phyloP scores from a whole-genome alignment of 345 rosid species.

The Arabis alpina region DNA sequence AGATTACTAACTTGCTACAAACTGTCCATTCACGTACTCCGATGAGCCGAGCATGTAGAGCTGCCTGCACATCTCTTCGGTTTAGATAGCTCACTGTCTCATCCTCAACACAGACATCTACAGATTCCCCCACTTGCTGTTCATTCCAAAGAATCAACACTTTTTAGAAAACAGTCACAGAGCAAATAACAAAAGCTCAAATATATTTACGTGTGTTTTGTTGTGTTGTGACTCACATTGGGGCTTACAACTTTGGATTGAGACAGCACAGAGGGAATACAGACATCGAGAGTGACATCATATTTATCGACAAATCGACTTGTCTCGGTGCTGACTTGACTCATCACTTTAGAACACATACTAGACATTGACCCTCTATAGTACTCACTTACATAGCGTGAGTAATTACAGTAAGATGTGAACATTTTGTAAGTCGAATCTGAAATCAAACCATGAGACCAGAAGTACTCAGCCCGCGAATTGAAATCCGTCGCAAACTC shows the following conservation, averaged over 20 bases:
- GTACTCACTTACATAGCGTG: constrained; percentile 86
- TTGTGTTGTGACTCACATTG: constrained; percentile 50
- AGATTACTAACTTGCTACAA: constrained; percentile 82
- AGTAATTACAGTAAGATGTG: constrained; percentile 85
- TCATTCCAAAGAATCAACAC: constrained; percentile 19
- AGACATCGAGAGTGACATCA: constrained; percentile 95
- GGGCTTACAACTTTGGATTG: constrained; percentile 78
- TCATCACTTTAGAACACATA: constrained; percentile 79
- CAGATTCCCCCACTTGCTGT: constrained; percentile 75
- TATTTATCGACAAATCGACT: constrained; percentile 92
- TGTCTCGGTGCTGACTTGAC: constrained; percentile 79
- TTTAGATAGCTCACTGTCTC: constrained; percentile 88
- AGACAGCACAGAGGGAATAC: constrained; percentile 77
- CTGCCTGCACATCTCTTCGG: constrained; percentile 84
- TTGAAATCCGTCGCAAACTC: constrained; percentile 89
- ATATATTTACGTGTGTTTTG: neutral
- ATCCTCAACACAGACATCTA: constrained; percentile 97
- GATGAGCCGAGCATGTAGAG: constrained; percentile 88
- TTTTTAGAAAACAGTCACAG: neutral
- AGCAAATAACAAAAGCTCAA: constrained; percentile 4
- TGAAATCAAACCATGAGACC: constrained; percentile 97
- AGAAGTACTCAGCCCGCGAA: constrained; percentile 92
- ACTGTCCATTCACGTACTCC: constrained; percentile 82
- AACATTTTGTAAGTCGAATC: constrained; percentile 89
- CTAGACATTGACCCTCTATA: constrained; percentile 78